Evolutionary conservation across 108 stramenopile genomes (phyloP).

Genomic region (Pseudonitzschia multiseries): DNA sequence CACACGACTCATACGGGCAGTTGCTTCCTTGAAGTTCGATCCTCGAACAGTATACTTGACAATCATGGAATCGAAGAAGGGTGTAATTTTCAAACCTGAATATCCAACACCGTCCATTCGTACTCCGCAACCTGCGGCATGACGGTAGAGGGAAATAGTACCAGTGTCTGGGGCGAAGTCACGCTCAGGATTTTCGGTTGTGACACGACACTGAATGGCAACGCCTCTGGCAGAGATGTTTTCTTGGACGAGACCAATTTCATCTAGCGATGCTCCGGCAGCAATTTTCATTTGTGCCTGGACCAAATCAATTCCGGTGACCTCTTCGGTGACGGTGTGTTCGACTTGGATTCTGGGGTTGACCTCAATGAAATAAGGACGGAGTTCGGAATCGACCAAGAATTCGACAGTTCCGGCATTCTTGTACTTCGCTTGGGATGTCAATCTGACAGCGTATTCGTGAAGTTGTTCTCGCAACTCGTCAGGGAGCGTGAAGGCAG

Average conservation of each 20-base stretch:
- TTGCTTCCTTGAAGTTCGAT: constrained; percentile 62
- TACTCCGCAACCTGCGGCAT: constrained; percentile 87
- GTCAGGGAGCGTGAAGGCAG: constrained; percentile 80
- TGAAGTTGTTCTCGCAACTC: constrained; percentile 73
- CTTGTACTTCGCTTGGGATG: constrained; percentile 86
- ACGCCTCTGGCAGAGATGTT: constrained; percentile 63
- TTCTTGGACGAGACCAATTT: constrained; percentile 71
- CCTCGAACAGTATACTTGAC: constrained; percentile 91
- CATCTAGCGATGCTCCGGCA: constrained; percentile 83
- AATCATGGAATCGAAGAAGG: constrained; percentile 92
- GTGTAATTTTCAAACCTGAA: constrained; percentile 76
- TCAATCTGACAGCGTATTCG: constrained; percentile 83
- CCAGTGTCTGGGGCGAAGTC: constrained; percentile 93
- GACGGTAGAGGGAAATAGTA: constrained; percentile 75
- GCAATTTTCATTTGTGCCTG: constrained; percentile 92
- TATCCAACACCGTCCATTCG: constrained; percentile 88
- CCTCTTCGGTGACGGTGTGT: constrained; percentile 97
- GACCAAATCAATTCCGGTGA: constrained; percentile 93
- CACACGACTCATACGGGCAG: constrained; percentile 81
- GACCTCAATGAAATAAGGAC: constrained; percentile 96
- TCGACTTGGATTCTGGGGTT: constrained; percentile 97
- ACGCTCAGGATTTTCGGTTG: constrained; percentile 84
- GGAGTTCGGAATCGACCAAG: constrained; percentile 77
- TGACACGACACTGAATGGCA: constrained; percentile 94
- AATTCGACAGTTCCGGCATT: constrained; percentile 99